Evolutionary conservation across 2,329 filamentous ascomycete species (phyloP).

Genomic region (Cladosporium sp.): DNA sequence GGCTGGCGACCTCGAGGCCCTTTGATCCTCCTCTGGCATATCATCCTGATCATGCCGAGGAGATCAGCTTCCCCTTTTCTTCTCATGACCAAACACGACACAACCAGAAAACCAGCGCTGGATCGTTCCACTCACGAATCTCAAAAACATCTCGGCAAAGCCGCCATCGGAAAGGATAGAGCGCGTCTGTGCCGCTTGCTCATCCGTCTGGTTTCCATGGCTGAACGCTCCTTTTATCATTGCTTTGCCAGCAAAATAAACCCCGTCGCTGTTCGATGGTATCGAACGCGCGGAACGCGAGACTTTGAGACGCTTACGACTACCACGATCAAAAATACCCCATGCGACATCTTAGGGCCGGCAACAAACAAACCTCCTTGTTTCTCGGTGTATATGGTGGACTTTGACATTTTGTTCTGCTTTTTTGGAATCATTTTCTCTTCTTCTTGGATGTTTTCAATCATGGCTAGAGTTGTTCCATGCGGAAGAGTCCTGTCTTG

Average conservation of each 20-base stretch:
- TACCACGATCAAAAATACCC: constrained; percentile 13
- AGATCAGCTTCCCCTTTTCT: neutral
- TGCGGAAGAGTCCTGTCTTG: neutral
- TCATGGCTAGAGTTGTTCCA: neutral
- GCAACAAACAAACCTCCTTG: neutral
- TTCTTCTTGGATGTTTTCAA: neutral
- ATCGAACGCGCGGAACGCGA: neutral
- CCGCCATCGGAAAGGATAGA: constrained; percentile 1
- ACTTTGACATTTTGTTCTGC: constrained; percentile 1
- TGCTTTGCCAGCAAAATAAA: constrained; percentile 4
- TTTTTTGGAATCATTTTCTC: neutral
- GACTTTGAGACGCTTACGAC: constrained; percentile 14
- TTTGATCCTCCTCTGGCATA: neutral
- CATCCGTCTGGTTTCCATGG: neutral
- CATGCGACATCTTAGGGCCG: constrained; percentile 2
- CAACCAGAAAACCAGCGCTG: constrained; percentile 14
- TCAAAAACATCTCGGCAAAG: constrained; percentile 11
- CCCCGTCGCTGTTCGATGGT: neutral
- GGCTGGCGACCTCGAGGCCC: constrained; percentile 14
- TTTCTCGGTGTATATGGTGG: constrained; percentile 1
- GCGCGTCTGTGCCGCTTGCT: constrained; percentile 20
- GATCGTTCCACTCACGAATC: constrained; percentile 18
- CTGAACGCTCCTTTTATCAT: constrained; percentile 13
- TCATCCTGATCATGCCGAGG: neutral
- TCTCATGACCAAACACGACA: constrained; percentile 8